Percentiles rank a stretch among this genome's conserved stretches.
These are phyloP conservation scores for Aspergillus neotritici DNA, from an alignment of 2,329 filamentous ascomycete species.

Conservation along the genomic window DNA sequence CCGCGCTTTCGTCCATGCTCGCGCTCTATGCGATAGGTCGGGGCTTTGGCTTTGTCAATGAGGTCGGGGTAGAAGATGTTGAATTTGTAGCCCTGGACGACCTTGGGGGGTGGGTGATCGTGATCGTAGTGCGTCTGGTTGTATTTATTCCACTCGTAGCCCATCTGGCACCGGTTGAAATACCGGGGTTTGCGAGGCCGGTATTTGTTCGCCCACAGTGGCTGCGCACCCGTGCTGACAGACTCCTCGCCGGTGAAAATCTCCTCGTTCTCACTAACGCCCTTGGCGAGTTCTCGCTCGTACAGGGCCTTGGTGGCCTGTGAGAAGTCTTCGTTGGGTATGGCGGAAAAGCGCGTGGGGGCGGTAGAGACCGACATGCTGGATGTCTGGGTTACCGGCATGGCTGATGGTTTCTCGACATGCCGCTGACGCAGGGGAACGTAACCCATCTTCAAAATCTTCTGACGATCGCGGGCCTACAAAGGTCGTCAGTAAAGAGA, in stretches of 20 bases:
- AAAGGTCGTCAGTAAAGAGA: slow-evolving; percentile 8
- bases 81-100: slow-evolving; percentile 98
- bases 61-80: slow-evolving; percentile 99
- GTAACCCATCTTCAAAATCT: slow-evolving; percentile 60
- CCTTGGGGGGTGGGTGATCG: slow-evolving; percentile 94
- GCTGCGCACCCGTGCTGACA: slow-evolving; percentile 58
- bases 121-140: slow-evolving; percentile 99
- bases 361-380: slow-evolving; percentile 48
- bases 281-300: slow-evolving; percentile 85
- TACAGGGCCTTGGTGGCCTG: slow-evolving; percentile 83
- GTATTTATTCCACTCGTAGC: slow-evolving; percentile 99
- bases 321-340: slow-evolving; percentile 72
- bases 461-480: slow-evolving; percentile 53
- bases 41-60: slow-evolving; percentile 88
- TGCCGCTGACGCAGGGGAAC: slow-evolving; percentile 54
- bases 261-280: slow-evolving; percentile 89
- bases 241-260: slow-evolving; percentile 88
- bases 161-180: slow-evolving; percentile 98
- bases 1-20: slow-evolving; percentile 85
- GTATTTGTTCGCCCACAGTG: slow-evolving; percentile 78
- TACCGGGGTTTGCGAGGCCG: slow-evolving; percentile 88
- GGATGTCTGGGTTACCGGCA: slow-evolving; percentile 31
- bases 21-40: slow-evolving; percentile 91
- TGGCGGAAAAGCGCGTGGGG: slow-evolving; percentile 63
- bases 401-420: slow-evolving; percentile 28